phyloP scores from a whole-genome alignment of 345 rosid genomes.

The Dipteronia sinensis region DNA sequence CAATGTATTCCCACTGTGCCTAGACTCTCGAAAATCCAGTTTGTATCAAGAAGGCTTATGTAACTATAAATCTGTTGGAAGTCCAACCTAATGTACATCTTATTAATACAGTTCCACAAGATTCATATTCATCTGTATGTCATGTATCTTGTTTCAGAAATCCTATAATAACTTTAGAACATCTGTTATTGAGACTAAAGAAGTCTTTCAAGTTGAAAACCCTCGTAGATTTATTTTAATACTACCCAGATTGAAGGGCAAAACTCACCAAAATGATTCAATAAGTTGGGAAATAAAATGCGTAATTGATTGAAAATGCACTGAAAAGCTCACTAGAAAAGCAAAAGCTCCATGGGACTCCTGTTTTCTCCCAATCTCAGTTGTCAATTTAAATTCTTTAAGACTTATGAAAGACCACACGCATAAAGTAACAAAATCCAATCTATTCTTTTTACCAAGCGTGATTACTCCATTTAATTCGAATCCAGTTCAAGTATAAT shows the following conservation, averaged over 20 bases:
- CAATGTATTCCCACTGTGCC: too few relatives aligned
- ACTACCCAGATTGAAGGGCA: neutral
- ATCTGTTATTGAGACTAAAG: neutral
- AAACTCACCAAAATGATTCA: neutral
- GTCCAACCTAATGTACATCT: neutral
- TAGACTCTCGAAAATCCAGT: too few relatives aligned
- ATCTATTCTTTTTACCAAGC: neutral
- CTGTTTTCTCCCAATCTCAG: too few relatives aligned
- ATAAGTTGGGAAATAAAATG: neutral
- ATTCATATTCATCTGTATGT: neutral
- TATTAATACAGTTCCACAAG: neutral
- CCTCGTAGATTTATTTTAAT: neutral
- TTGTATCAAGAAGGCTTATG: too few relatives aligned
- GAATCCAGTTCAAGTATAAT: neutral
- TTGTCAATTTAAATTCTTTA: neutral
- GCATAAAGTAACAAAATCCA: neutral
- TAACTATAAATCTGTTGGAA: neutral
- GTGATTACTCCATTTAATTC: neutral
- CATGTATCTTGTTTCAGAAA: neutral
- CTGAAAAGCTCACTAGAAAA: neutral
- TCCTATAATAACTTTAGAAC: neutral
- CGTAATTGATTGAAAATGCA: neutral
- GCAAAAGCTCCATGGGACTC: neutral
- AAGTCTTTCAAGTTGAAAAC: neutral
- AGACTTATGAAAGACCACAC: neutral